Evolutionary conservation across 192 early-diverging fungal genomes (phyloP), one percentile per base, ranked within the genome.

Genomic region (Coemansia sp.): DNA sequence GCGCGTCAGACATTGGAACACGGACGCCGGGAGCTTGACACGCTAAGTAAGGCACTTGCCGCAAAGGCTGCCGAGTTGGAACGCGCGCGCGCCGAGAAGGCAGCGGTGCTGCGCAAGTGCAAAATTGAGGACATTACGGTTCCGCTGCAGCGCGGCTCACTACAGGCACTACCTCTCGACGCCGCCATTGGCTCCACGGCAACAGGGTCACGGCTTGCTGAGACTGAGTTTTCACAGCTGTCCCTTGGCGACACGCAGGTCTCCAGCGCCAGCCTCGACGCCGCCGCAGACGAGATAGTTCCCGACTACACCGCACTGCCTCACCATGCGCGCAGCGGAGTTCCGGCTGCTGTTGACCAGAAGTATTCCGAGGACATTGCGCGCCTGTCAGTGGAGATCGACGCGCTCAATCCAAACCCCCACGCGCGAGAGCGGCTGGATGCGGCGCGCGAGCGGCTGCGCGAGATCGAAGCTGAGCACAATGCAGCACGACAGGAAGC

Each of bases 41-140:
- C 62, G 8, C 67, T 74, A 57, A 83, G 17, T 62, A 86, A 74
- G 61, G 71, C 73, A 64, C 67, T 82, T 11, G 27, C 50, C 7
- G 72, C 72, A 7, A 75, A 63, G 30, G 70, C 67, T 19, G 76
- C 90, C 0, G 82, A 93, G 57, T 85, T 94, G n/a, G 94, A 97
- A 55, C 90, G 91, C 50, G 54, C 87, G 1, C 84, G 85, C 51
- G 90, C 88, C 5, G 94, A 97, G 33, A 82, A 87, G 51, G 81
- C 91, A 1, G 84, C 90, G 0, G 90, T 97, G 32, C 89, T 96
- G 55, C 85, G 94, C 59, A 80, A 86, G 24, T 97, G 95, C 80
- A 96, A 96, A 76, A 80, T 98, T 54, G 95, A 98, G 65, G 95
- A 97, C 51, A 95, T 99, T 57, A 84, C 89, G 7, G 66, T 99